Evolutionary conservation across 2,329 filamentous ascomycete genomes (phyloP).

Genomic region (Capronia epimyces): DNA sequence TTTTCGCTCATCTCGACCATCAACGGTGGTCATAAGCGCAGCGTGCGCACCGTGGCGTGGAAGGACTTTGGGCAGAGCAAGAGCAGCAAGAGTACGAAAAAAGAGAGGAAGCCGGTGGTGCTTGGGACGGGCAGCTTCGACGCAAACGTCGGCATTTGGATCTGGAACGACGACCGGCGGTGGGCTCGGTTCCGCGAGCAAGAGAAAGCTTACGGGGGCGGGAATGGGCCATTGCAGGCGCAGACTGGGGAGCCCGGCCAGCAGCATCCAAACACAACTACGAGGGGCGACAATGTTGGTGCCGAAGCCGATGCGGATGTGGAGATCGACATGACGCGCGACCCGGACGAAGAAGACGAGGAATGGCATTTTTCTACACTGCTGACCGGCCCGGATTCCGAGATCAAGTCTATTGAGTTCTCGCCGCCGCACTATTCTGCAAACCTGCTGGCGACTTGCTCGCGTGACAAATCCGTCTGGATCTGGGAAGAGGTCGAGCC

Average conservation of each 20-base stretch:
- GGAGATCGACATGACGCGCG: conserved; percentile 20
- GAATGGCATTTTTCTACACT: conserved; percentile 93
- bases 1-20: conserved; percentile 74
- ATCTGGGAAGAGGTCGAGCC: conserved; percentile 95
- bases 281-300: not conserved
- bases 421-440: conserved; percentile 51
- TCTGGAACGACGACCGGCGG: conserved; percentile 23
- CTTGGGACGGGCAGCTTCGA: conserved; percentile 93
- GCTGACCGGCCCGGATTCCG: conserved; percentile 89
- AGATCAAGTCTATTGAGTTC: conserved; percentile 77
- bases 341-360: conserved; percentile 56
- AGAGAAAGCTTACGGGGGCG: conserved; percentile 34
- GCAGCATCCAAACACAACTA: conserved; percentile 6
- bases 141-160: conserved; percentile 81
- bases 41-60: conserved; percentile 81
- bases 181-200: conserved; percentile 14
- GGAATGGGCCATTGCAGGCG: conserved; percentile 41
- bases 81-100: conserved; percentile 5
- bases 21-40: conserved; percentile 82
- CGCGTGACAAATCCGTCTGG: conserved; percentile 91
- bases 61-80: conserved; percentile 46
- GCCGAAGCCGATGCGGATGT: not conserved
- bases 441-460: conserved; percentile 82
- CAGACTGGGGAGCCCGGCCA: conserved; percentile 19
- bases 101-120: conserved; percentile 57